These are phyloP conservation scores for Pyrenula massariospora DNA, from an alignment of 495 filamentous ascomycete species.

Conservation along the genomic window DNA sequence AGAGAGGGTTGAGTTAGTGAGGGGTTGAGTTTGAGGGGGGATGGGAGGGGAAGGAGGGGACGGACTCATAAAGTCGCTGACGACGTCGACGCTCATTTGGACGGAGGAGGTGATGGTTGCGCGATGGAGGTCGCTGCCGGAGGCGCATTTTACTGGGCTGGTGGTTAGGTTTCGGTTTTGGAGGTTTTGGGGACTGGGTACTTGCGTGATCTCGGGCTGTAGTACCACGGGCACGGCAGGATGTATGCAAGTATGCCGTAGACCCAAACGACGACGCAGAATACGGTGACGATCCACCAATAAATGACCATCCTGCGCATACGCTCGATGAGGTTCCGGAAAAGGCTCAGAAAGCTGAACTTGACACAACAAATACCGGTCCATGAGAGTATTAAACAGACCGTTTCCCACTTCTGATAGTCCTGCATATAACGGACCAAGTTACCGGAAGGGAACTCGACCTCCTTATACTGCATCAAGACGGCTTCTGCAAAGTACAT, in stretches of 20 bases:
- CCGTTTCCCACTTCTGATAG: slow-evolving; percentile 3
- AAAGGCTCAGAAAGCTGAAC: slow-evolving; percentile 13
- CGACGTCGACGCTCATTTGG: slow-evolving; percentile 7
- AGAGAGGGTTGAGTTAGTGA: too few species aligned
- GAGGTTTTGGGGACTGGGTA: too few species aligned
- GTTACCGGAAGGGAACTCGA: neutral
- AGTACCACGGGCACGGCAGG: slow-evolving; percentile 7
- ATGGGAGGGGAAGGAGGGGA: neutral
- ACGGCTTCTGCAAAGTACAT: slow-evolving; percentile 7
- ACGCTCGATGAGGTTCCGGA: slow-evolving; percentile 9
- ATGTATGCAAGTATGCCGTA: slow-evolving; percentile 6
- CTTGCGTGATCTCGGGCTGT: neutral
- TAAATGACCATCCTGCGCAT: slow-evolving; percentile 6
- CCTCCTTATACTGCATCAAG: neutral
- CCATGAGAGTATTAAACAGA: slow-evolving; percentile 5
- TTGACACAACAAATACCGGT: slow-evolving; percentile 10
- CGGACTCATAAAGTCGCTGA: slow-evolving; percentile 11
- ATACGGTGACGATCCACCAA: slow-evolving; percentile 8
- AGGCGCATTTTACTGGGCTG: neutral
- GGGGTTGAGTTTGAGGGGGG: neutral
- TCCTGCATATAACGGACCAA: neutral
- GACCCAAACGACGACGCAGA: slow-evolving; percentile 2
- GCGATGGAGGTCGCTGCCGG: neutral
- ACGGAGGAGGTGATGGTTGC: slow-evolving; percentile 1
- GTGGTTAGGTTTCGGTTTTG: too few species aligned